Evolutionary conservation across 805 yeast species (phyloP).

Genomic region (Candida easanensis): DNA sequence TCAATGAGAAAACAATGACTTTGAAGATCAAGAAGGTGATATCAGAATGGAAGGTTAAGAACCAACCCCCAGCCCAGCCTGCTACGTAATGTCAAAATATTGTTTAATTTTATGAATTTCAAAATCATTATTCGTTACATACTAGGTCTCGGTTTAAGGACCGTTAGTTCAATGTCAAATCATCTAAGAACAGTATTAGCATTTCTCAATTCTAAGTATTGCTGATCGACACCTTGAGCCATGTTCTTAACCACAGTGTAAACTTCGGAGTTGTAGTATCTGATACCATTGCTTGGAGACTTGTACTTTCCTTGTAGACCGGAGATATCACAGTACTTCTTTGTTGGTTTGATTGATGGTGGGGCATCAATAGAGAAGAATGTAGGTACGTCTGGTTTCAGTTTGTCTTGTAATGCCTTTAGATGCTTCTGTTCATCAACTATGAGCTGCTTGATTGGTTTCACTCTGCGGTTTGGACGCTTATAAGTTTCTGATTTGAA

Average conservation of each 20-base stretch:
- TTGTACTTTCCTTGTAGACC: constrained; percentile 80
- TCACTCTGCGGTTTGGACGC: constrained; percentile 59
- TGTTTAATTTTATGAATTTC: background rate
- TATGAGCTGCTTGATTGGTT: constrained; percentile 68
- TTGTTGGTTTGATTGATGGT: constrained; percentile 78
- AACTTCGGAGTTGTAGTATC: constrained; percentile 82
- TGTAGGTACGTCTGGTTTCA: constrained; percentile 53
- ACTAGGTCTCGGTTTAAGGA: too few relatives aligned
- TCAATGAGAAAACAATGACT: constrained; percentile 25
- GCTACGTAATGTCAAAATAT: background rate
- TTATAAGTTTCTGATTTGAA: constrained; percentile 57
- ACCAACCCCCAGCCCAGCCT: background rate
- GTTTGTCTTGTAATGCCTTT: constrained; percentile 30
- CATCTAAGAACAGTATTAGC: constrained; percentile 65
- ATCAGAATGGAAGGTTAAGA: constrained; percentile 5
- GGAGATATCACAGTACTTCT: constrained; percentile 89
- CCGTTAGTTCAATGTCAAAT: background rate
- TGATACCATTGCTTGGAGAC: constrained; percentile 67
- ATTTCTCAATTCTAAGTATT: constrained; percentile 79
- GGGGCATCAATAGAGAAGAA: constrained; percentile 77
- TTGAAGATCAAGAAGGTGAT: constrained; percentile 17
- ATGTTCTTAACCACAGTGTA: constrained; percentile 72
- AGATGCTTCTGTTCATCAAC: constrained; percentile 77
- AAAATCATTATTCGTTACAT: background rate
- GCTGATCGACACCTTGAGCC: constrained; percentile 92